Percentiles rank a stretch among this genome's conserved stretches.
phyloP scores from a whole-genome alignment of 345 rosid species.

The Aquilaria malaccensis region DNA sequence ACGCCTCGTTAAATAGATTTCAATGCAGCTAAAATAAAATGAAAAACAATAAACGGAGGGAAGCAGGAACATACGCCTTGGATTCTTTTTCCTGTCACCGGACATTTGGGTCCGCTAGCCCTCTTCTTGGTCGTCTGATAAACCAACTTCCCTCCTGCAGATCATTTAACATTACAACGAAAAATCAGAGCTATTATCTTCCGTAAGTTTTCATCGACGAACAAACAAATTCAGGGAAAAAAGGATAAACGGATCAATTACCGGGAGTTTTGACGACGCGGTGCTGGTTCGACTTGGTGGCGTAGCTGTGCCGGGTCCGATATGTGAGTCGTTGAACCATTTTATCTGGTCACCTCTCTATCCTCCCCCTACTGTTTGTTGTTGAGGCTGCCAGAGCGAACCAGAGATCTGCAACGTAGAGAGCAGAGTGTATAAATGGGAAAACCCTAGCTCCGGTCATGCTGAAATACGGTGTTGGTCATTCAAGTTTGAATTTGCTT shows the following conservation, averaged over 20 bases:
- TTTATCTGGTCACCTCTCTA: slow-evolving; percentile 4
- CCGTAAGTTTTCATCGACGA: not conserved
- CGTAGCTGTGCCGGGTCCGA: slow-evolving; percentile 68
- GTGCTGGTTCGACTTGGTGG: slow-evolving; percentile 68
- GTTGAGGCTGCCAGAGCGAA: too few species aligned
- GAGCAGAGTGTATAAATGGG: too few species aligned
- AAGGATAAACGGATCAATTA: not conserved
- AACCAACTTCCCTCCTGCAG: slow-evolving; percentile 64
- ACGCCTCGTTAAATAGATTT: not conserved
- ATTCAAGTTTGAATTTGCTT: too few species aligned
- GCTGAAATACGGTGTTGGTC: too few species aligned
- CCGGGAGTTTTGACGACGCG: slow-evolving; percentile 65
- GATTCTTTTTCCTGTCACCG: slow-evolving; percentile 71
- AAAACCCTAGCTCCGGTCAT: too few species aligned
- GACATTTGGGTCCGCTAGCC: slow-evolving; percentile 65
- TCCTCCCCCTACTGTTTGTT: not conserved
- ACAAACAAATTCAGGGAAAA: not conserved
- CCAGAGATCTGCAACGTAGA: too few species aligned
- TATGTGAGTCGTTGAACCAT: slow-evolving; percentile 67
- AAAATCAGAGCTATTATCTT: not conserved
- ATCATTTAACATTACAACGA: not conserved
- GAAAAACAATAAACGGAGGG: not conserved
- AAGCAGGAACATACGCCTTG: slow-evolving; percentile 49
- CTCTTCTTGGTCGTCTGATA: slow-evolving; percentile 74
- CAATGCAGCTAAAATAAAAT: not conserved